Evolutionary conservation across 208 protist genomes (phyloP), one percentile per base, ranked within the genome.

Genomic region (Cochliopodium minus): DNA sequence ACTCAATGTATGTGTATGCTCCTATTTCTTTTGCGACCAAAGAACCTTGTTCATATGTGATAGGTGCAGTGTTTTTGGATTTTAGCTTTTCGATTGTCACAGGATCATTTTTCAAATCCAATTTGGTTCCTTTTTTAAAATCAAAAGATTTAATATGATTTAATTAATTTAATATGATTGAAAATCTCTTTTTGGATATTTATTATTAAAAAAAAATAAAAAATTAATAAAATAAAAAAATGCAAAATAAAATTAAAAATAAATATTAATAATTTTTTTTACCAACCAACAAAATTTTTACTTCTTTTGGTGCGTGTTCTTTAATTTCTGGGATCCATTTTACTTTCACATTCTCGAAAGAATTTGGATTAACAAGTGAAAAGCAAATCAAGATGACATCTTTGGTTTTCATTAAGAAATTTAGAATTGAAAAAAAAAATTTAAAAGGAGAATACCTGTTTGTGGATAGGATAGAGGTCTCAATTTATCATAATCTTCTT

Each of bases 121-220:
- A 42, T 42, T 59, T 59, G 13, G 55, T 59, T 23, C 55, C 55
- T n/a, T n/a, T n/a, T n/a, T n/a, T n/a, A n/a, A n/a, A n/a, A n/a
- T n/a, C n/a, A n/a, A n/a, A n/a, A n/a, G n/a, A n/a, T n/a, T n/a
- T n/a, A n/a, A n/a, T n/a, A n/a, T n/a, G n/a, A n/a, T n/a, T n/a
- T n/a, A n/a, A n/a, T n/a, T n/a, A n/a, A n/a, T n/a, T n/a, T n/a
- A n/a, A n/a, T n/a, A n/a, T n/a, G n/a, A n/a, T n/a, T n/a, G n/a
- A n/a, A n/a, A n/a, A n/a, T n/a, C n/a, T n/a, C n/a, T n/a, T n/a
- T n/a, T n/a, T n/a, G n/a, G n/a, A n/a, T n/a, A n/a, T n/a, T n/a
- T n/a, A n/a, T n/a, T n/a, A n/a, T n/a, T n/a, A n/a, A n/a, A n/a
- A n/a, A n/a, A n/a, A n/a, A n/a, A n/a, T n/a, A n/a, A n/a, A n/a